These are phyloP conservation scores for Mucor circinelloides DNA, from an alignment of 371 early-diverging fungal genomes.

Conservation along the genomic window DNA sequence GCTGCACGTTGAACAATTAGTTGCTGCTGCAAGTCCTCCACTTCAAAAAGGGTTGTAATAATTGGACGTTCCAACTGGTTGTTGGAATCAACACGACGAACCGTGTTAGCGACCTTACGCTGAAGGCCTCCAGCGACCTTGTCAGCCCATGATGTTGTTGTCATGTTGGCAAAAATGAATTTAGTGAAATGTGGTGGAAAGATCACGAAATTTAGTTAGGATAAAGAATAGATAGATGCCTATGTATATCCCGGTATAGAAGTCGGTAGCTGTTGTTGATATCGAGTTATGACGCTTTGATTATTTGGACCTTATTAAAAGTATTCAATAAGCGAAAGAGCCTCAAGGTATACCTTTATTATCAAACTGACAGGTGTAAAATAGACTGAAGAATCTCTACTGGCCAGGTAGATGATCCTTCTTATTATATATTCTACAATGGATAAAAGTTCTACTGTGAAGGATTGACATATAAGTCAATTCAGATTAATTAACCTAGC, in stretches of 20 bases:
- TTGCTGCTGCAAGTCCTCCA: background rate
- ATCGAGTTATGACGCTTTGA: background rate
- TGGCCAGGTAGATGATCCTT: too few relatives aligned
- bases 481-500: too few relatives aligned
- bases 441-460: too few relatives aligned
- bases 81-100: background rate
- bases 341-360: too few relatives aligned
- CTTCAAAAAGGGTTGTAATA: background rate
- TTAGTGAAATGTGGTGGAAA: background rate
- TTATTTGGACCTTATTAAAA: background rate
- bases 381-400: too few relatives aligned
- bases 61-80: background rate
- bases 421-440: too few relatives aligned
- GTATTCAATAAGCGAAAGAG: background rate
- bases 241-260: background rate
- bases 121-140: background rate
- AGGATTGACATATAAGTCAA: too few relatives aligned
- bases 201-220: background rate
- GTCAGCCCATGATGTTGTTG: background rate
- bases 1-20: background rate
- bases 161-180: background rate
- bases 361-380: too few relatives aligned
- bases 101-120: background rate
- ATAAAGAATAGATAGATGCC: background rate
- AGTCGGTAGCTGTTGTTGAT: background rate